Percentiles rank a stretch among this genome's conserved stretches.
These are phyloP conservation scores for Proteromonas lacertae DNA, from an alignment of 352 stramenopile species.

Conservation along the genomic window DNA sequence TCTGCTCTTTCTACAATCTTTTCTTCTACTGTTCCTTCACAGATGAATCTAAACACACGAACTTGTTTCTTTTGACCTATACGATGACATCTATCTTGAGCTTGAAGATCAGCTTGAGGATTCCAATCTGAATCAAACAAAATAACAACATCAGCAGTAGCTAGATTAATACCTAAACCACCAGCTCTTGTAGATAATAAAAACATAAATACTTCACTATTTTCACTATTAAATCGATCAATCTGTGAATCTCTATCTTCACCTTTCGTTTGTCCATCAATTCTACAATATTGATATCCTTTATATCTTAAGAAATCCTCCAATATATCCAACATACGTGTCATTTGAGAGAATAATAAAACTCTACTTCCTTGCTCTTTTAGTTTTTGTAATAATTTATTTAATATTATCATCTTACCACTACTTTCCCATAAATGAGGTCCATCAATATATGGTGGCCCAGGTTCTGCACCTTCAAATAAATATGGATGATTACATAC, in stretches of 20 bases:
- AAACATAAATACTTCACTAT: constrained; percentile 42
- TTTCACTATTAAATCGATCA: not conserved
- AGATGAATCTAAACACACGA: constrained; percentile 5
- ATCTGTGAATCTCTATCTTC: not conserved
- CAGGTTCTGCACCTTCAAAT: constrained; percentile 9
- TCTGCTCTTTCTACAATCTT: not conserved
- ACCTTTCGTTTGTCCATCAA: not conserved
- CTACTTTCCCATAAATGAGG: constrained; percentile 12
- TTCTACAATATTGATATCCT: not conserved
- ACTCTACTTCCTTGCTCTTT: constrained; percentile 10
- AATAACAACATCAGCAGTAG: constrained; percentile 92
- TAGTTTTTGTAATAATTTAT: constrained; percentile 24
- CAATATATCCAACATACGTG: constrained; percentile 1
- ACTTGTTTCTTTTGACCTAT: constrained; percentile 92
- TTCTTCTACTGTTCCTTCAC: not conserved
- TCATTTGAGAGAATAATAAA: constrained; percentile 40
- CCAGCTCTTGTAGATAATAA: constrained; percentile 61
- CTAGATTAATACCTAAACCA: constrained; percentile 86
- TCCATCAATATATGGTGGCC: not conserved
- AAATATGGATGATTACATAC: constrained; percentile 57
- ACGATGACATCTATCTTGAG: constrained; percentile 82
- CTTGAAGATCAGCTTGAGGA: constrained; percentile 41
- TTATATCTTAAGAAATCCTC: not conserved
- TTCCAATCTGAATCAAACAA: constrained; percentile 49
- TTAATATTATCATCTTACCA: constrained; percentile 20